phyloP scores from a whole-genome alignment of 768 basidiomycete species.

The Pulveroboletus sp. region DNA sequence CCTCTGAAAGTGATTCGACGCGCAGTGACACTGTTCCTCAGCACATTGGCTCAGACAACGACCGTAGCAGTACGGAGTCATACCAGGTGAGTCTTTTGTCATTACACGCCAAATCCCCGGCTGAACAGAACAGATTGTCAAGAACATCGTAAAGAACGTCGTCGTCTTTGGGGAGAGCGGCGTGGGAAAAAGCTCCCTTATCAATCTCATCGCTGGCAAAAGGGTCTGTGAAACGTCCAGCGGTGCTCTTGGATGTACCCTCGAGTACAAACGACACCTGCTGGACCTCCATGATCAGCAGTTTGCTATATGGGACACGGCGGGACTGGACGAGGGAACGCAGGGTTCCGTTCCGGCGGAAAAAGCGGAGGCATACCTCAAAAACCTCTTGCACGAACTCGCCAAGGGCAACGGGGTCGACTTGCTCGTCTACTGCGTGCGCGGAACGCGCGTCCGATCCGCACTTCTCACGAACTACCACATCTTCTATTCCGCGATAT shows the following conservation, averaged over 20 bases:
- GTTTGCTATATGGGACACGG: conserved; percentile 34
- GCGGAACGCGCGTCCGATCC: conserved; percentile 36
- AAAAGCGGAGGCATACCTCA: conserved; percentile 30
- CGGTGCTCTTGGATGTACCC: conserved; percentile 35
- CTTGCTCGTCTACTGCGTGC: conserved; percentile 41
- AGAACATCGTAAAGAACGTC: conserved; percentile 34
- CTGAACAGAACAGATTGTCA: conserved; percentile 12
- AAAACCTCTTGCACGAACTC: conserved; percentile 35
- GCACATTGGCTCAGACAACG: conserved; percentile 4
- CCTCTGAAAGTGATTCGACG: not conserved
- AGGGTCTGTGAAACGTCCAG: conserved; percentile 30
- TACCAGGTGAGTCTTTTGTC: conserved; percentile 9
- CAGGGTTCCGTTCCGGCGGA: conserved; percentile 28
- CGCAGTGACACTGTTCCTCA: conserved; percentile 13
- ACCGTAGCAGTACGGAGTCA: not conserved
- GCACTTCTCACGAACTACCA: conserved; percentile 37
- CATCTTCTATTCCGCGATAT: conserved; percentile 40
- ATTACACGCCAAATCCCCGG: not conserved
- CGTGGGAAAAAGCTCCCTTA: conserved; percentile 42
- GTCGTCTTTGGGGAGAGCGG: conserved; percentile 44
- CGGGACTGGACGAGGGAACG: conserved; percentile 30
- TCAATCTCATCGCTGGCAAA: conserved; percentile 38
- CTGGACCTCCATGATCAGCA: conserved; percentile 15
- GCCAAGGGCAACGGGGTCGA: conserved; percentile 34
- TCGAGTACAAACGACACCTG: conserved; percentile 25